A percentile compares a stretch with the other conserved stretches of the same genome.
These are phyloP conservation scores for Ustilago curta DNA, from an alignment of 1,284 basidiomycete genomes.

Conservation along the genomic window DNA sequence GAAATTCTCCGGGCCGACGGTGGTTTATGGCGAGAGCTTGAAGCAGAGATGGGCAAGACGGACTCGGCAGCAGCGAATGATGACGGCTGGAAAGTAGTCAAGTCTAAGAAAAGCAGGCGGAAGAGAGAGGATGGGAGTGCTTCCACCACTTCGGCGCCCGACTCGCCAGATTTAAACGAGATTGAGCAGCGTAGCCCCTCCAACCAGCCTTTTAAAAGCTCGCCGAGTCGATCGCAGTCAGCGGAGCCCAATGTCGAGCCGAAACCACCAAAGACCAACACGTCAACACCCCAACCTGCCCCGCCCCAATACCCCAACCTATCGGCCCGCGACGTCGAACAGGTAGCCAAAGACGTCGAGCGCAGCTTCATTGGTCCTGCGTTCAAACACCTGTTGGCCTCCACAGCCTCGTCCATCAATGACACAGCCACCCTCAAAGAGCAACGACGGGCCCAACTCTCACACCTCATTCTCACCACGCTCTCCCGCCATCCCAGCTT, in stretches of 20 bases:
- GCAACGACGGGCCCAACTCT: slow-evolving; percentile 47
- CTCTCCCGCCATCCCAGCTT: slow-evolving; percentile 80
- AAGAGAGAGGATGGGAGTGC: slow-evolving; percentile 3
- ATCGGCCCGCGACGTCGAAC: slow-evolving; percentile 55
- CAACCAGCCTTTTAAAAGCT: not conserved
- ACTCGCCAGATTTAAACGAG: slow-evolving; percentile 2
- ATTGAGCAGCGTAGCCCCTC: slow-evolving; percentile 1
- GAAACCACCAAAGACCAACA: not conserved
- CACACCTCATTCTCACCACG: slow-evolving; percentile 73
- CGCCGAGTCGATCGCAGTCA: slow-evolving; percentile 5
- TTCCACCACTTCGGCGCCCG: not conserved
- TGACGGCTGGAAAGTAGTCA: slow-evolving; percentile 43
- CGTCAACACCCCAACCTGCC: no score
- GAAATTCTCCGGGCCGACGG: not conserved
- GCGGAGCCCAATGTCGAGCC: not conserved
- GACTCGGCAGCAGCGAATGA: not conserved
- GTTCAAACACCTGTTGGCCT: slow-evolving; percentile 15
- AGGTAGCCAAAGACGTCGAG: slow-evolving; percentile 64
- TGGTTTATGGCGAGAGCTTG: no score
- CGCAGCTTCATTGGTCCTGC: slow-evolving; percentile 63
- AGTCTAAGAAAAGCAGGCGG: slow-evolving; percentile 30
- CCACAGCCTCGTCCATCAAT: not conserved
- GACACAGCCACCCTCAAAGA: not conserved
- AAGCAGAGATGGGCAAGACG: not conserved
- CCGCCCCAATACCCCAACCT: slow-evolving; percentile 12